Evolutionary conservation across 176 grass and related monocot species (phyloP).

Genomic region (Raddia distichophylla): DNA sequence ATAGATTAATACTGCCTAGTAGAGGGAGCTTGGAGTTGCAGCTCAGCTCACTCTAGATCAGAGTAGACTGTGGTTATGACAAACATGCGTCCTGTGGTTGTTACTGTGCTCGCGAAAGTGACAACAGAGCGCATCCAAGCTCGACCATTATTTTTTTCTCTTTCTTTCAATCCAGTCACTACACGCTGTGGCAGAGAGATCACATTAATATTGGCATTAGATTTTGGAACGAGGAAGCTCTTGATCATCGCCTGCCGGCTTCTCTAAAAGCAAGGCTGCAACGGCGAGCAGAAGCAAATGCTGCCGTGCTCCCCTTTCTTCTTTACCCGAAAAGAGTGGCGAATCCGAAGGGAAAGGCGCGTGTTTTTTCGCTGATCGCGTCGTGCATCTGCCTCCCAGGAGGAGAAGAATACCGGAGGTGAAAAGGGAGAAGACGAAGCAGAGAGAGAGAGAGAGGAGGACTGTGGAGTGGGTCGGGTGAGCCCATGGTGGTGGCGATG

Average conservation of each 20-base stretch:
- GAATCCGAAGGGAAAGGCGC: not conserved
- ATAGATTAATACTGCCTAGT: no score
- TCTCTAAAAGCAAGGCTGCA: not conserved
- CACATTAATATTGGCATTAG: not conserved
- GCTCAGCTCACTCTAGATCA: not conserved
- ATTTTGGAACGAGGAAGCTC: no score
- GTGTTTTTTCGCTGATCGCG: not conserved
- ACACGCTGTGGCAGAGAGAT: not conserved
- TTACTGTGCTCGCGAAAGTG: not conserved
- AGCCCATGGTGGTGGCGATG: not conserved
- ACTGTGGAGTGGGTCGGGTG: not conserved
- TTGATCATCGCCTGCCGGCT: not conserved
- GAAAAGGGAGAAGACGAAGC: not conserved
- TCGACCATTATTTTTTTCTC: not conserved
- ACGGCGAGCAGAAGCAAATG: not conserved
- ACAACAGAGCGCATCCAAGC: constrained; percentile 29
- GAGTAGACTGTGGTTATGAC: constrained; percentile 16
- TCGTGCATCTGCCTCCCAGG: not conserved
- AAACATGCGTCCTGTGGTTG: constrained; percentile 44
- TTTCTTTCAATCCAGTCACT: not conserved
- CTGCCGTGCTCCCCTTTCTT: no score
- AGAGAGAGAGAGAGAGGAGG: not conserved
- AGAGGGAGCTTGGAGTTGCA: not conserved
- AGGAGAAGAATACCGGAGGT: not conserved
- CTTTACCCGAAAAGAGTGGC: no score